Conservation (phyloP, 2,329 filamentous ascomycete genomes). For the Fusarium humuli region DNA sequence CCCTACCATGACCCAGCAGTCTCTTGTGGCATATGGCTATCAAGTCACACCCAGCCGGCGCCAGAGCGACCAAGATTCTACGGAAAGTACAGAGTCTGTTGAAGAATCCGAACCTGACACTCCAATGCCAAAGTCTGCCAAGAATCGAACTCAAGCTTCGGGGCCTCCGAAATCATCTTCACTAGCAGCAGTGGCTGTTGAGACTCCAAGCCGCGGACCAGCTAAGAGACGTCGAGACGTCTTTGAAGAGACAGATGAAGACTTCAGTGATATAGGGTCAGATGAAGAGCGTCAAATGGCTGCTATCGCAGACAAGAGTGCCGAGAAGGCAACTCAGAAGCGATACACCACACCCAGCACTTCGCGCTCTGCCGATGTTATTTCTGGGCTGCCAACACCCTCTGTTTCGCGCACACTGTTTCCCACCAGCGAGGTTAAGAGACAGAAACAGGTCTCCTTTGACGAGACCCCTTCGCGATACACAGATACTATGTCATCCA, state of each 20-base stretch:
- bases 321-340: slow-evolving; percentile 40
- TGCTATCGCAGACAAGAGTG: slow-evolving; percentile 52
- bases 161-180: not conserved
- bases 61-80: slow-evolving; percentile 14
- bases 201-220: slow-evolving; percentile 37
- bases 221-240: slow-evolving; percentile 49
- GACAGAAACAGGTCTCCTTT: slow-evolving; percentile 51
- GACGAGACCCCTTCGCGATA: slow-evolving; percentile 36
- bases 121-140: slow-evolving; percentile 2
- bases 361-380: slow-evolving; percentile 41
- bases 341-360: slow-evolving; percentile 46
- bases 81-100: slow-evolving; percentile 24
- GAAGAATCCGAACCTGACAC: slow-evolving; percentile 21
- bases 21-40: slow-evolving; percentile 49
- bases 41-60: slow-evolving; percentile 40
- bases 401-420: slow-evolving; percentile 54
- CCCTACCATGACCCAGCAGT: slow-evolving; percentile 47
- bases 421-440: slow-evolving; percentile 46
- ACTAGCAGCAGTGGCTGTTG: not conserved
- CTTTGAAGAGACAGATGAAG: slow-evolving; percentile 47
- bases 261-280: slow-evolving; percentile 52
- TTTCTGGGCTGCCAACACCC: slow-evolving; percentile 50
- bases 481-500: slow-evolving; percentile 9
- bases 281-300: slow-evolving; percentile 56
- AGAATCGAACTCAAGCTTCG: not conserved